phyloP scores from a whole-genome alignment of 805 yeast species.

The Barnettozyma salicaria region DNA sequence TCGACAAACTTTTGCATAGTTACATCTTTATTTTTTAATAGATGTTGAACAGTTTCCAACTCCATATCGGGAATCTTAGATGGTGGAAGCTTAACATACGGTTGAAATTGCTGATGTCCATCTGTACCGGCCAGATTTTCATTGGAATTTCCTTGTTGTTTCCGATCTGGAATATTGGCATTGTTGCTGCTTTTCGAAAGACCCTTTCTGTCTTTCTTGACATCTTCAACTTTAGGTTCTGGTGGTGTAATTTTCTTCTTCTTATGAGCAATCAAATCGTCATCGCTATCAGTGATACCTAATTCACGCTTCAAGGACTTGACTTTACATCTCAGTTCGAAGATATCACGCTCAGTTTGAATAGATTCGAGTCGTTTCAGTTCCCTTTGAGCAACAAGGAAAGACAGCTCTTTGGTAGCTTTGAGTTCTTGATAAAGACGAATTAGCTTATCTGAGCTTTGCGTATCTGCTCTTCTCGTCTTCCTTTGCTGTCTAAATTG shows the following conservation, averaged over 20 bases:
- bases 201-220: constrained; percentile 18
- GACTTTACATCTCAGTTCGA: constrained; percentile 64
- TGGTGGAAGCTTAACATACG: constrained; percentile 82
- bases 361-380: constrained; percentile 53
- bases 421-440: constrained; percentile 69
- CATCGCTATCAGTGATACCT: constrained; percentile 79
- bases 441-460: constrained; percentile 79
- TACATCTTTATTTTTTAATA: constrained; percentile 66
- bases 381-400: constrained; percentile 72
- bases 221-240: constrained; percentile 6
- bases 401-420: constrained; percentile 63
- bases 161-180: constrained; percentile 17
- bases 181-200: constrained; percentile 16
- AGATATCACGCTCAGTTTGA: constrained; percentile 58
- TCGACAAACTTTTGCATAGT: constrained; percentile 79
- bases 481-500: constrained; percentile 94
- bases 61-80: constrained; percentile 93
- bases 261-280: constrained; percentile 73
- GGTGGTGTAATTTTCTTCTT: constrained; percentile 42
- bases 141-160: constrained; percentile 1
- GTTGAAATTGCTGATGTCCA: constrained; percentile 40
- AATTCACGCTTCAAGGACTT: constrained; percentile 70
- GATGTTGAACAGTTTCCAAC: constrained; percentile 71
- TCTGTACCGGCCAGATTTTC: constrained; percentile 22
- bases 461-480: constrained; percentile 89